phyloP scores from a whole-genome alignment of 192 early-diverging fungal genomes.

The Spizellomyces sp. region DNA sequence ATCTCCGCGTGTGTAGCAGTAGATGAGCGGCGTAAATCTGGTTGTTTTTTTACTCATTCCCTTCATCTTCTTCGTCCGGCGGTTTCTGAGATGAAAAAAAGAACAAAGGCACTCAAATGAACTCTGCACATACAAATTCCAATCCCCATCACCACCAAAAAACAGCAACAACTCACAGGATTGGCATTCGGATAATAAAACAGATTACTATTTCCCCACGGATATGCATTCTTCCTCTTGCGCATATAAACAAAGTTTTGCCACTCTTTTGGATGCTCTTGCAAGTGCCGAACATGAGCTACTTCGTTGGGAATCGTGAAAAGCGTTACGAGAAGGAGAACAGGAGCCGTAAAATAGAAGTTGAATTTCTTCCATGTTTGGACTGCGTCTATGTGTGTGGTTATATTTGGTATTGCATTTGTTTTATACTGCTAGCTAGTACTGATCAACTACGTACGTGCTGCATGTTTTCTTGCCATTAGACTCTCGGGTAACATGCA shows the following conservation, averaged over 20 bases:
- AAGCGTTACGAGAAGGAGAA: conserved; percentile 32
- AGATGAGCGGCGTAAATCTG: no score
- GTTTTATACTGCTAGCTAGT: no score
- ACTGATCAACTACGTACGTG: conserved; percentile 20
- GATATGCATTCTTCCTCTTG: conserved; percentile 53
- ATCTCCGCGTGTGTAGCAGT: no score
- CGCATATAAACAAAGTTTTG: conserved; percentile 44
- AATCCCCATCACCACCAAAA: no score
- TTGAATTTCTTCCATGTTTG: conserved; percentile 48
- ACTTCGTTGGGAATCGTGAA: conserved; percentile 44
- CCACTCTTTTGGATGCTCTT: conserved; percentile 49
- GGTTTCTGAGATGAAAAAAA: no score
- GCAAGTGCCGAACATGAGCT: conserved; percentile 51
- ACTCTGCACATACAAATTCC: no score
- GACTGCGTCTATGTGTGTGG: conserved; percentile 31
- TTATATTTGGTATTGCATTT: no score
- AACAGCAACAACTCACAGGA: background rate
- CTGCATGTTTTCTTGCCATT: conserved; percentile 32
- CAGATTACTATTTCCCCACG: conserved; percentile 55
- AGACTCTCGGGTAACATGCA: conserved; percentile 27
- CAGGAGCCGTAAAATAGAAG: conserved; percentile 45
- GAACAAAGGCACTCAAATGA: no score
- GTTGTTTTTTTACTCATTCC: no score
- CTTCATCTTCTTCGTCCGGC: no score
- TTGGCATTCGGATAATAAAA: conserved; percentile 49